Conservation (phyloP, 2,329 filamentous ascomycete species). For the Paraphaeosphaeria sporulosa region DNA sequence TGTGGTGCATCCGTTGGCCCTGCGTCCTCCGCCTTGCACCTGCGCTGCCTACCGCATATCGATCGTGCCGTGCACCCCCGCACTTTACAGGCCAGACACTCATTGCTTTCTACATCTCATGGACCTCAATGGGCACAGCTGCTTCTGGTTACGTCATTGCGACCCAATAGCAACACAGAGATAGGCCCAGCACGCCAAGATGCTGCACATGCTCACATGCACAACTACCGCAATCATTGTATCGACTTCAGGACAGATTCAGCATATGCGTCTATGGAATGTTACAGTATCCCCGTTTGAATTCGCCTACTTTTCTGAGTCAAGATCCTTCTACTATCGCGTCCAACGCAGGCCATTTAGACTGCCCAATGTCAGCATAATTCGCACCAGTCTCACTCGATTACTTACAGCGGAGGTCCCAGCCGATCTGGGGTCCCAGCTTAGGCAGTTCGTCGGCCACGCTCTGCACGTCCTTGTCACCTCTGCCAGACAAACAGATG, state of each 20-base stretch:
- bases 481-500: constrained; percentile 89
- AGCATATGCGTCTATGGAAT: background rate
- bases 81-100: background rate
- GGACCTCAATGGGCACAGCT: background rate
- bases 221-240: background rate
- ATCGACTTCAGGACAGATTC: background rate
- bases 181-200: background rate
- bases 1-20: constrained; percentile 16
- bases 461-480: constrained; percentile 98
- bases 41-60: background rate
- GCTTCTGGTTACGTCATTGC: background rate
- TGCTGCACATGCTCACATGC: background rate
- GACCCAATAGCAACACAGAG: background rate
- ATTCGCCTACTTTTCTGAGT: background rate
- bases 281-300: background rate
- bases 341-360: constrained; percentile 20
- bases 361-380: constrained; percentile 35
- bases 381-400: background rate
- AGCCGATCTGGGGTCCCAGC: constrained; percentile 85
- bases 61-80: background rate
- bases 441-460: constrained; percentile 93
- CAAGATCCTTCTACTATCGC: background rate
- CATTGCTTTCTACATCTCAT: background rate
- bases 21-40: background rate
- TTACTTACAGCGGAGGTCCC: constrained; percentile 65